Percentiles rank a stretch among this genome's conserved stretches.
phyloP scores from a whole-genome alignment of 371 early-diverging fungal genomes.

The Rhizopus stolonifer region DNA sequence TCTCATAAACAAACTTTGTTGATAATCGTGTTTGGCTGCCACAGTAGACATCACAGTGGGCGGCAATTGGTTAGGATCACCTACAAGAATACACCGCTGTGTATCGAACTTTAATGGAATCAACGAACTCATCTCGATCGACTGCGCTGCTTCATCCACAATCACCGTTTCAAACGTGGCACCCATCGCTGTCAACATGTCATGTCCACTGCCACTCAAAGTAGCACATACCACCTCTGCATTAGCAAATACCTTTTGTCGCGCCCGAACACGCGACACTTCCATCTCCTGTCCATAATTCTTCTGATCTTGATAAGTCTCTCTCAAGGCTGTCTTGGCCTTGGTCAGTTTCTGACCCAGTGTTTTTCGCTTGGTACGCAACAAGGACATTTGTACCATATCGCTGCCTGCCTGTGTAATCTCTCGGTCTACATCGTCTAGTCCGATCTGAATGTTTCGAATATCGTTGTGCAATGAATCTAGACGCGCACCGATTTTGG shows the following conservation, averaged over 20 bases:
- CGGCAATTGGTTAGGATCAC: constrained; percentile 97
- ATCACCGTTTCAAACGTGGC: constrained; percentile 81
- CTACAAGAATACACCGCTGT: constrained; percentile 89
- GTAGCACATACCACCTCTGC: constrained; percentile 84
- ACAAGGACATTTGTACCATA: constrained; percentile 19
- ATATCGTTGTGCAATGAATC: constrained; percentile 34
- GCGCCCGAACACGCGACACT: constrained; percentile 51
- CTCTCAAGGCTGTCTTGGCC: constrained; percentile 43
- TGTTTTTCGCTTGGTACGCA: constrained; percentile 32
- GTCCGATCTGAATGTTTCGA: constrained; percentile 44
- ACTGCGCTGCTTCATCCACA: constrained; percentile 98
- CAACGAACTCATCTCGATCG: constrained; percentile 86
- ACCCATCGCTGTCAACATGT: constrained; percentile 63
- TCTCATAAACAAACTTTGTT: constrained; percentile 88
- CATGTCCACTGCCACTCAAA: constrained; percentile 87
- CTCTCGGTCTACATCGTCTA: constrained; percentile 56
- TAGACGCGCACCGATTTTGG: constrained; percentile 24
- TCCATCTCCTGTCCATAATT: constrained; percentile 52
- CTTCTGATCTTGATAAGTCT: constrained; percentile 39
- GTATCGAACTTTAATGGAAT: constrained; percentile 91
- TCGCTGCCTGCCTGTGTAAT: constrained; percentile 35
- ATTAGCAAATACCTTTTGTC: constrained; percentile 66
- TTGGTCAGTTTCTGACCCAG: constrained; percentile 32
- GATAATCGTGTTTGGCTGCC: constrained; percentile 78
- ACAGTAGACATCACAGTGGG: constrained; percentile 85